Evolutionary conservation across 257 asterid species (phyloP).

Genomic region (Forsythia viridissima): DNA sequence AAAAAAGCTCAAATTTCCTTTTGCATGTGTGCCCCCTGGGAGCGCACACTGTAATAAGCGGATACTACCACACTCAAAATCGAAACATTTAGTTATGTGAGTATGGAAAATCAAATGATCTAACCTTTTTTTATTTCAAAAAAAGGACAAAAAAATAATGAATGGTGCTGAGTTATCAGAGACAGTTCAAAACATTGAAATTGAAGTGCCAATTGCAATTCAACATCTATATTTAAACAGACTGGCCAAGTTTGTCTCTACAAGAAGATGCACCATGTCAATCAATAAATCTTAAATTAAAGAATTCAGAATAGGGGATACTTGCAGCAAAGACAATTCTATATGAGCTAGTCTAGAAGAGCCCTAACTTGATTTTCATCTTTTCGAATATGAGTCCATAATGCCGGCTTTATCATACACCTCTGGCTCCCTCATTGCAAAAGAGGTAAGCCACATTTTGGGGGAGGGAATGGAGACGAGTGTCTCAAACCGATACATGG

Average conservation of each 20-base stretch:
- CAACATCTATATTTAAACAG: too few relatives aligned
- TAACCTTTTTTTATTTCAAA: too few relatives aligned
- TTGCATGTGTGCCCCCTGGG: not conserved
- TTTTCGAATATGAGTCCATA: not conserved
- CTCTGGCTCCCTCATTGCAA: not conserved
- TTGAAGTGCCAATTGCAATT: too few relatives aligned
- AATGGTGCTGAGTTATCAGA: not conserved
- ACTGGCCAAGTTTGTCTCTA: too few relatives aligned
- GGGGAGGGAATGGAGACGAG: not conserved
- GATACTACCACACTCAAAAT: not conserved
- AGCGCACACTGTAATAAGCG: not conserved
- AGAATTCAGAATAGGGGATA: too few relatives aligned
- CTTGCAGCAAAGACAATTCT: too few relatives aligned
- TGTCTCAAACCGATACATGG: not conserved
- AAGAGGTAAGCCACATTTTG: not conserved
- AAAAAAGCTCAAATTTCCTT: not conserved
- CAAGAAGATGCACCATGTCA: too few relatives aligned
- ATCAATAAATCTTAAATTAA: too few relatives aligned
- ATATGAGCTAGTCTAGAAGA: not conserved
- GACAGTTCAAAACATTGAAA: not conserved
- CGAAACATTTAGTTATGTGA: not conserved
- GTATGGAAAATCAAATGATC: not conserved
- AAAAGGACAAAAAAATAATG: not conserved
- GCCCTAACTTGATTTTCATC: not conserved
- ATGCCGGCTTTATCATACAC: not conserved